These are phyloP conservation scores for Tulasnella sp. DNA, from an alignment of 768 basidiomycete genomes.

Conservation along the genomic window DNA sequence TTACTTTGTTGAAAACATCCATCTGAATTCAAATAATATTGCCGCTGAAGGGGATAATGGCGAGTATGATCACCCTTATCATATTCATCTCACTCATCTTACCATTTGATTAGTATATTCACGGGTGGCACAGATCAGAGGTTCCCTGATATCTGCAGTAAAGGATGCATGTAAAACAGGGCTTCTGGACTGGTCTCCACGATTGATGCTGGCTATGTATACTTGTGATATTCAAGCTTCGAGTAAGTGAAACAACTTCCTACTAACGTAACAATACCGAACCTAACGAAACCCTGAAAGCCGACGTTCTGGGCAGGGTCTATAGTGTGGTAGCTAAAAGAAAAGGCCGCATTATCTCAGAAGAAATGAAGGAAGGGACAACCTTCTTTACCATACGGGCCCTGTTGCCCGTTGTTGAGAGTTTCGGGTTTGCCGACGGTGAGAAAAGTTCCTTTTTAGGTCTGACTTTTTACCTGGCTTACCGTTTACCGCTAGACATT, in stretches of 20 bases:
- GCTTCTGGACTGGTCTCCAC: slow-evolving; percentile 91
- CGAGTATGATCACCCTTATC: slow-evolving; percentile 25
- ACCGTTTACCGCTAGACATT: slow-evolving; percentile 49
- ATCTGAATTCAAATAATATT: slow-evolving; percentile 45
- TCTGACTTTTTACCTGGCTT: not conserved
- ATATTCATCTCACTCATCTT: not conserved
- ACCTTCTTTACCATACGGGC: slow-evolving; percentile 87
- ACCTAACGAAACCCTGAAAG: slow-evolving; percentile 29
- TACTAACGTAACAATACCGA: not conserved
- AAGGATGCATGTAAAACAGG: slow-evolving; percentile 84
- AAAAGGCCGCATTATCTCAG: slow-evolving; percentile 82
- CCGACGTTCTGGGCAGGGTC: slow-evolving; percentile 94
- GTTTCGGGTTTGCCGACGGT: slow-evolving; percentile 97
- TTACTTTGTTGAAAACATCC: slow-evolving; percentile 72
- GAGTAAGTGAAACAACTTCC: slow-evolving; percentile 40
- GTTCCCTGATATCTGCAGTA: slow-evolving; percentile 78
- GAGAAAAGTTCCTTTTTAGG: slow-evolving; percentile 19
- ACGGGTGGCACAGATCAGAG: slow-evolving; percentile 69
- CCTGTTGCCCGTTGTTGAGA: slow-evolving; percentile 87
- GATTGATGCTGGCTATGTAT: slow-evolving; percentile 97
- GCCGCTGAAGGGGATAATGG: slow-evolving; percentile 46
- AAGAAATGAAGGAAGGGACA: slow-evolving; percentile 98
- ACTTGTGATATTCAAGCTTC: slow-evolving; percentile 97
- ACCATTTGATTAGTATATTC: slow-evolving; percentile 48
- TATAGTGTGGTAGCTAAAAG: slow-evolving; percentile 90